Base-by-base conservation (phyloP, 129 eudicot species). In the Arctium lappa region DNA sequence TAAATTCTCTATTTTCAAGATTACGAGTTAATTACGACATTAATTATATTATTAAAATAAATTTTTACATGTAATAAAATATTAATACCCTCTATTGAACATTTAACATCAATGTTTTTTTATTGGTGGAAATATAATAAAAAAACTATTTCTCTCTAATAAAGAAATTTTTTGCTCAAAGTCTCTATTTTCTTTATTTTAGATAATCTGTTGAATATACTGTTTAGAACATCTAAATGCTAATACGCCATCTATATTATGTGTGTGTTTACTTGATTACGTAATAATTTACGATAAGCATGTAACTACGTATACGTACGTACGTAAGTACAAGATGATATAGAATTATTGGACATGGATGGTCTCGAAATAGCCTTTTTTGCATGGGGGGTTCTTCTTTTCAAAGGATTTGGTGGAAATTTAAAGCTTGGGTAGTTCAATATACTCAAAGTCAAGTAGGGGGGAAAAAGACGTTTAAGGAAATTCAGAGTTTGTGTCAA, bases 361-460 rank as follows among this genome's bases (percentile, higher is more conserved):
- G 76, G 76, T 44, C 75, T 70, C 33, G 22, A 36, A 60, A 77
- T 77, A 77, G 81, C 27, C 81, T 62, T 44, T 33, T 79, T 69
- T 79, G 48, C 66, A 79, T 8, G 22, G 10, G 8, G 8, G 48
- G 37, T 27, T 69, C 68, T 39, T 44, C 15, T 60, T 69, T 79
- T 69, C 34, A 31, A 44, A 69, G 62, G 16, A 31, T 69, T 79
- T 31, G 68, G 82, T 29, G 11, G 46, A 79, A 68, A 39, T 27
- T 69, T 68, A 79, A 79, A 40, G 76, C 68, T 33, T 16, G 42
- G 42, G 29, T 31, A 33, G 65, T 79, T 69, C 18, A 15, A 60
- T n/a, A 1, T 40, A 30, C 42, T 79, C 22, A 42, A 40, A 30
- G 36, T 69, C 69, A 30, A 69, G 1, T 40, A 79, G 48, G n/a